A percentile compares a stretch with the other conserved stretches of the same genome.
Evolutionary conservation across 2,329 filamentous ascomycete genomes (phyloP).

Genomic region (Arthrobotrys entomopaga): DNA sequence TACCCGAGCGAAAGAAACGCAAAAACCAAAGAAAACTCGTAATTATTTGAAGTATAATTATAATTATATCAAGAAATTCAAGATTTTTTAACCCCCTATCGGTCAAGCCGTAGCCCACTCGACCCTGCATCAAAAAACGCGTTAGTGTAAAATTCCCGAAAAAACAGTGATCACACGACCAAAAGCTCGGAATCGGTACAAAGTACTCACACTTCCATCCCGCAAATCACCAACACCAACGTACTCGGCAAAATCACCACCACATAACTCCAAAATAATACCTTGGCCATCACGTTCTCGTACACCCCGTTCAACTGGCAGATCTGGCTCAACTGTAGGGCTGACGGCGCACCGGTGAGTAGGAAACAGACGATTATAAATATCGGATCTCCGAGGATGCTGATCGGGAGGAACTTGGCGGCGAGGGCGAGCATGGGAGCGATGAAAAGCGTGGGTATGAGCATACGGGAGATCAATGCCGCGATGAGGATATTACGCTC

Average conservation of each 20-base stretch:
- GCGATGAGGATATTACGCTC: slow-evolving; percentile 84
- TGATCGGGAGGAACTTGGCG: slow-evolving; percentile 90
- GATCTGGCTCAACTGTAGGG: slow-evolving; percentile 94
- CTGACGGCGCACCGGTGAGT: slow-evolving; percentile 90
- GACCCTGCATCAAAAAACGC: background rate
- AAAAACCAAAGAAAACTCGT: slow-evolving; percentile 3
- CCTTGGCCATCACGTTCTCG: slow-evolving; percentile 89
- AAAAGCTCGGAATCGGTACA: background rate
- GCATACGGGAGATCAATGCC: slow-evolving; percentile 86
- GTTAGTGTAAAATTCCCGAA: slow-evolving; percentile 18
- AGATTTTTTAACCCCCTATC: too few relatives aligned
- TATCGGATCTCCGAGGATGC: slow-evolving; percentile 95
- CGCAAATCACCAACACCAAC: slow-evolving; percentile 86
- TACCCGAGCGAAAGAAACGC: background rate
- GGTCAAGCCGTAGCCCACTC: slow-evolving; percentile 3
- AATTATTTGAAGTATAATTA: too few relatives aligned
- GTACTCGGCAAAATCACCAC: slow-evolving; percentile 86
- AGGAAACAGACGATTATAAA: slow-evolving; percentile 98
- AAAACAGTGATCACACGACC: slow-evolving; percentile 11
- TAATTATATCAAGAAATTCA: too few relatives aligned
- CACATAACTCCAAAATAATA: slow-evolving; percentile 96
- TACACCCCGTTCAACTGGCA: slow-evolving; percentile 98
- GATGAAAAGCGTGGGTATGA: slow-evolving; percentile 91
- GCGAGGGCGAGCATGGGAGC: slow-evolving; percentile 84
- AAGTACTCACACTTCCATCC: slow-evolving; percentile 75